Evolutionary conservation across 148 eudicot genomes (phyloP).

Genomic region (Hydrangea macrophylla): DNA sequence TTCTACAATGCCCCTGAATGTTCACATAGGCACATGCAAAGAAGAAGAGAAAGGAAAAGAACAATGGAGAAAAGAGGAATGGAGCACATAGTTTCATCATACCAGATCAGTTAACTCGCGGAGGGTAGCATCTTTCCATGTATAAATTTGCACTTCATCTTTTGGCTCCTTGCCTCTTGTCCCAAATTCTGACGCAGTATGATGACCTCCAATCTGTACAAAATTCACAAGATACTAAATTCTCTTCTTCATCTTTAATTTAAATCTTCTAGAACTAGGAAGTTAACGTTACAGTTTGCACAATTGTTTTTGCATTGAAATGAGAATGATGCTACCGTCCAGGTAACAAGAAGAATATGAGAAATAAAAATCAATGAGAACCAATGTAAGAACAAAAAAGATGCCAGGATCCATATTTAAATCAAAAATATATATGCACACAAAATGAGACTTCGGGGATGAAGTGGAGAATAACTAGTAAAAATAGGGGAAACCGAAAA

Average conservation of each 20-base stretch:
- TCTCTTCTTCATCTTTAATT: not conserved
- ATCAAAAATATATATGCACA: not conserved
- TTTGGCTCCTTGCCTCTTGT: slow-evolving; percentile 95
- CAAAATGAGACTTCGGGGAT: no score
- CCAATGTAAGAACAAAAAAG: no score
- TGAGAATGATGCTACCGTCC: not conserved
- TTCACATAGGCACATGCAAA: not conserved
- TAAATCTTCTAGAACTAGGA: not conserved
- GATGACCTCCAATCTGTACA: slow-evolving; percentile 82
- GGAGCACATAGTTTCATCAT: slow-evolving; percentile 19
- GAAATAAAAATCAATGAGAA: not conserved
- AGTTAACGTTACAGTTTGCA: not conserved
- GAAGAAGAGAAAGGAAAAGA: not conserved
- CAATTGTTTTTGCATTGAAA: not conserved
- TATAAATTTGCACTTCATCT: slow-evolving; percentile 97
- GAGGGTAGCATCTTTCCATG: slow-evolving; percentile 97
- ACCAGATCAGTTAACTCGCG: slow-evolving; percentile 97
- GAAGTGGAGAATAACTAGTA: no score
- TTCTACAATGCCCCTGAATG: no score
- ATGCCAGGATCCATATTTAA: not conserved
- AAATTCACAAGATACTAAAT: not conserved
- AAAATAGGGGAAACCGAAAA: no score
- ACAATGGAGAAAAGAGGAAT: not conserved
- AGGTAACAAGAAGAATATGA: not conserved
- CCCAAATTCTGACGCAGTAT: slow-evolving; percentile 68